phyloP scores from a whole-genome alignment of 352 stramenopile species.

The Elongisporangium senticosum region DNA sequence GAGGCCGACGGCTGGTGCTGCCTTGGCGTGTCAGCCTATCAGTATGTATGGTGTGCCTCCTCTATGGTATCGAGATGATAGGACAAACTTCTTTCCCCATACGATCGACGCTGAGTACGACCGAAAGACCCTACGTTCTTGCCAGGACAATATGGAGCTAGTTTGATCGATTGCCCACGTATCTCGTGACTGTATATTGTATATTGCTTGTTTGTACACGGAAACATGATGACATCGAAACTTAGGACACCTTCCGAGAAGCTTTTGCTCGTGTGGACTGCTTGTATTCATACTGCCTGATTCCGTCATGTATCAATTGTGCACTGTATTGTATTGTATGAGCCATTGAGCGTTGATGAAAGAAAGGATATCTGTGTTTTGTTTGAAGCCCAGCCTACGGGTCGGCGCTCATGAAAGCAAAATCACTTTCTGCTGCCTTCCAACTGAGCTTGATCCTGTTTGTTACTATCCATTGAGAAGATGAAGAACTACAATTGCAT shows the following conservation, averaged over 20 bases:
- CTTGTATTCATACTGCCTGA: slow-evolving; percentile 86
- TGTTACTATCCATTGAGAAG: slow-evolving; percentile 30
- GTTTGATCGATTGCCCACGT: slow-evolving; percentile 50
- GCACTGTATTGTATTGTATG: slow-evolving; percentile 6
- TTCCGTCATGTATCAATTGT: slow-evolving; percentile 19
- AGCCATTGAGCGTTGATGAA: slow-evolving; percentile 61
- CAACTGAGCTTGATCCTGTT: slow-evolving; percentile 60
- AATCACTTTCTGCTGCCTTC: slow-evolving; percentile 85
- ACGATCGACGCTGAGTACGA: slow-evolving; percentile 68
- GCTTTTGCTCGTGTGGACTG: slow-evolving; percentile 69
- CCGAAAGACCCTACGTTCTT: slow-evolving; percentile 68
- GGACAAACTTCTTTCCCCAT: slow-evolving; percentile 80
- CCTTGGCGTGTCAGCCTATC: not conserved
- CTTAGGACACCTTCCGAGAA: slow-evolving; percentile 84
- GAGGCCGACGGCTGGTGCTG: not conserved
- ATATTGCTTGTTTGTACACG: slow-evolving; percentile 15
- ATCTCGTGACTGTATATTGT: slow-evolving; percentile 8
- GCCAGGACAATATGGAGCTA: slow-evolving; percentile 51
- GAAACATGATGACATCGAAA: slow-evolving; percentile 65
- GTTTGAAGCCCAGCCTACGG: slow-evolving; percentile 37
- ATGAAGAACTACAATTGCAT: slow-evolving; percentile 71
- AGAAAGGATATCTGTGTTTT: slow-evolving; percentile 75
- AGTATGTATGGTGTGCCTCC: not conserved
- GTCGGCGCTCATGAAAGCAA: slow-evolving; percentile 51
- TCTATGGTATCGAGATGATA: slow-evolving; percentile 59